Base-by-base conservation (phyloP, 2,329 filamentous ascomycete species). In the Beauveria pseudobassiana region DNA sequence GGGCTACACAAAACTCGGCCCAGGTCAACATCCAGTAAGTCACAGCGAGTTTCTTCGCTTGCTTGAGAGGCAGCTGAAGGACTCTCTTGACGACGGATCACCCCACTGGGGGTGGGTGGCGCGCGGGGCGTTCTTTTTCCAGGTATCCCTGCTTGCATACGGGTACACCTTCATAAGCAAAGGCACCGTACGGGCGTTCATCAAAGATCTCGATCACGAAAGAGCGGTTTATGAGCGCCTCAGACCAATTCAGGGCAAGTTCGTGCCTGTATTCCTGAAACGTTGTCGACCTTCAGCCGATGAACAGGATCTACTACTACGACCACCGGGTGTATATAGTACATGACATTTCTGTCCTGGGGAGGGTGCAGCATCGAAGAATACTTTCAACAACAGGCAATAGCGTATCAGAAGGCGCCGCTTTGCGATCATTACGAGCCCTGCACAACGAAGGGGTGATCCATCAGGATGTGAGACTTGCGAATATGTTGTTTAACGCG, bases 161-260 rank as follows among this genome's bases (percentile, higher is more conserved):
- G 72, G 75, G 63, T 80, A 80, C 67, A 78, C 73, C 2, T 75
- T 80, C 50, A 68, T 75, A 26, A 68, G 71, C 56, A 81, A 81
- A 65, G 73, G 73, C 26, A 78, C 72, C 1, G 68, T 74, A 2
- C 38, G 20, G 26, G 69, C 63, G n/a, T 75, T 75, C n/a, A 63
- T 73, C 38, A 18, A 52, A 5, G 69, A 74, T 62, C 73, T 78
- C 5, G 50, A 72, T 62, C 67, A 76, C 46, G 72, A 78, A 65
- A 70, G 68, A 3, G 56, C 52, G 0, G 67, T 78, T 0, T 78
- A 79, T 62, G 16, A 66, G 16, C 69, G 68, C 18, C 68, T 78
- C 0, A n/a, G 63, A 52, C 54, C 65, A 12, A 49, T 75, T 22
- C 72, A 79, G 65, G 75, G 76, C 9, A 57, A 60, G 12, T 12